Percentiles rank a stretch among this genome's conserved stretches.
These are phyloP conservation scores for Solanum virginianum DNA, from an alignment of 257 asterid genomes.

Conservation along the genomic window DNA sequence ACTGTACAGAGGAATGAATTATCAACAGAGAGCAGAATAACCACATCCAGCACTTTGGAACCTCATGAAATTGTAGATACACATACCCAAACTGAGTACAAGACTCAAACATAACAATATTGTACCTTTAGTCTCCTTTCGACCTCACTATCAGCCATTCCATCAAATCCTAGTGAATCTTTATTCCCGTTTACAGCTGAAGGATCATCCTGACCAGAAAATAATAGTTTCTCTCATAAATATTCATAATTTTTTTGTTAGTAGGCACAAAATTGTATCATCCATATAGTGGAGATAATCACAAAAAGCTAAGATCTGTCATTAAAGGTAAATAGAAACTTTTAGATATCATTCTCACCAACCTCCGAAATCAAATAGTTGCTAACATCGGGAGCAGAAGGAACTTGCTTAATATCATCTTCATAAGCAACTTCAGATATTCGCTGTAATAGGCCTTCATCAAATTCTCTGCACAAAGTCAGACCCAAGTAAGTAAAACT, in stretches of 20 bases:
- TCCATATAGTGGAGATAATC: neutral
- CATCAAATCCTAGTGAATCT: slow-evolving; percentile 68
- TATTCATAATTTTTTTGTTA: neutral
- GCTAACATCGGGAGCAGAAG: slow-evolving; percentile 84
- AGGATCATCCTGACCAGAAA: slow-evolving; percentile 59
- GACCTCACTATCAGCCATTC: slow-evolving; percentile 79
- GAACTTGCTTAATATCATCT: slow-evolving; percentile 48
- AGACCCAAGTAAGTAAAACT: slow-evolving; percentile 4
- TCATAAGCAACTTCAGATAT: slow-evolving; percentile 73
- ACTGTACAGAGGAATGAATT: neutral
- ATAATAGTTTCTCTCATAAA: slow-evolving; percentile 2
- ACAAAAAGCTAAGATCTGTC: neutral
- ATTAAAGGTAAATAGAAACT: neutral
- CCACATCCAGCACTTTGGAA: neutral
- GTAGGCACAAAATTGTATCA: neutral
- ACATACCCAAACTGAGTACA: neutral
- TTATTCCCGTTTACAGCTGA: slow-evolving; percentile 57
- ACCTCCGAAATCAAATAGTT: slow-evolving; percentile 79
- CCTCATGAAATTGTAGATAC: neutral
- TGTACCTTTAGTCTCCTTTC: slow-evolving; percentile 89
- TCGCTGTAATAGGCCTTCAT: slow-evolving; percentile 68
- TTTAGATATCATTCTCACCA: slow-evolving; percentile 3
- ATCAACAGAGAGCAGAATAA: neutral
- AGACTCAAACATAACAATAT: slow-evolving; percentile 5
- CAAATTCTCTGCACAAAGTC: slow-evolving; percentile 64